Percentiles rank a stretch among this genome's conserved stretches.
These are phyloP conservation scores for Cochlearia excelsa DNA, from an alignment of 345 rosid species.

Conservation along the genomic window DNA sequence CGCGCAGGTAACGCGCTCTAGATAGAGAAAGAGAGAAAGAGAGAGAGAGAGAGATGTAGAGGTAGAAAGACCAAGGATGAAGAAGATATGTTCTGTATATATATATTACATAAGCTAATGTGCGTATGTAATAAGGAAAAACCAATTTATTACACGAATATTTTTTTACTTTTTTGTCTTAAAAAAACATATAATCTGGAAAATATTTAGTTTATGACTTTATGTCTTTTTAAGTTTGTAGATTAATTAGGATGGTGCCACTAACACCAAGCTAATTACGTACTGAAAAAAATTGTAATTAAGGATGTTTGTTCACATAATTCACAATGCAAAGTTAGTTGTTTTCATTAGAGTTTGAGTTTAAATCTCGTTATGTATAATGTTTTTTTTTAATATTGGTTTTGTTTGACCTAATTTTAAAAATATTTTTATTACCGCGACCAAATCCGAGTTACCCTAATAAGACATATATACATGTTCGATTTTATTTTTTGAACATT, in stretches of 20 bases:
- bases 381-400: too few relatives aligned
- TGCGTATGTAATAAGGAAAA: background rate
- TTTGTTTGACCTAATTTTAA: too few relatives aligned
- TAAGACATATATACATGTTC: too few relatives aligned
- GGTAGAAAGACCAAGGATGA: slow-evolving; percentile 28
- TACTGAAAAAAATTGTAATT: background rate
- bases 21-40: slow-evolving; percentile 21
- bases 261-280: background rate
- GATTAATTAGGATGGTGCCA: background rate
- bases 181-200: too few relatives aligned
- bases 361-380: background rate
- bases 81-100: slow-evolving; percentile 33
- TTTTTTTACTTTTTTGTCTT: background rate
- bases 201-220: too few relatives aligned
- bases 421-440: too few relatives aligned
- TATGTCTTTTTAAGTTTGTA: too few relatives aligned
- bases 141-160: slow-evolving; percentile 5
- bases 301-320: background rate
- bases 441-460: too few relatives aligned
- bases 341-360: background rate
- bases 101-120: background rate
- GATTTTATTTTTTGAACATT: too few relatives aligned
- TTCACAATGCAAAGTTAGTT: background rate
- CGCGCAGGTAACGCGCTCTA: slow-evolving; percentile 34
- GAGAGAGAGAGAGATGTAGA: slow-evolving; percentile 21